A percentile compares a stretch with the other conserved stretches of the same genome.
These are phyloP conservation scores for Fusarium marasasianum DNA, from an alignment of 2,329 filamentous ascomycete genomes.

Conservation along the genomic window DNA sequence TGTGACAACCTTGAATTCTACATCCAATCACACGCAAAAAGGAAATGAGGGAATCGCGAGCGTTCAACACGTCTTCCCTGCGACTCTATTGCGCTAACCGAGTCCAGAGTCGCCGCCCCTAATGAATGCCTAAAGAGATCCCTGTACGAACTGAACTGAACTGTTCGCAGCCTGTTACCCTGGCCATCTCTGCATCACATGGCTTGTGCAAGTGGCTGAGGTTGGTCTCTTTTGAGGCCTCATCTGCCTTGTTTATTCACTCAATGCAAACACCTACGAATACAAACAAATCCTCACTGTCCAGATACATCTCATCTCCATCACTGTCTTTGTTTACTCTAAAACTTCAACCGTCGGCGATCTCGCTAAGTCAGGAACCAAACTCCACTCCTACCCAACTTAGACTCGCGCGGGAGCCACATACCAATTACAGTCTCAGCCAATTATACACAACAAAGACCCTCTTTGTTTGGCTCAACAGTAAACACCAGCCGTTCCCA, in stretches of 20 bases:
- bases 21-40: slow-evolving; percentile 26
- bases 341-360: slow-evolving; percentile 2
- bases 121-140: slow-evolving; percentile 11
- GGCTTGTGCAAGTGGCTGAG: slow-evolving; percentile 14
- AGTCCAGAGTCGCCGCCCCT: slow-evolving; percentile 8
- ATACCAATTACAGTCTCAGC: slow-evolving; percentile 26
- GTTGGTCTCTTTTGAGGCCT: slow-evolving; percentile 18
- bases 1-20: slow-evolving; percentile 16
- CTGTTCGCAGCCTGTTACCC: slow-evolving; percentile 7
- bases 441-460: slow-evolving; percentile 17
- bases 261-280: not conserved
- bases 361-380: slow-evolving; percentile 31
- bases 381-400: slow-evolving; percentile 30
- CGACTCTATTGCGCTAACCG: slow-evolving; percentile 9
- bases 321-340: slow-evolving; percentile 13
- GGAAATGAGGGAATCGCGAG: slow-evolving; percentile 24
- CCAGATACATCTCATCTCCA: not conserved
- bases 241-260: slow-evolving; percentile 13
- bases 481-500: slow-evolving; percentile 29
- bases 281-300: not conserved
- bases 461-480: slow-evolving; percentile 33
- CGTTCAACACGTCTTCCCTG: slow-evolving; percentile 37
- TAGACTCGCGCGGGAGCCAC: slow-evolving; percentile 24
- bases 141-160: slow-evolving; percentile 15
- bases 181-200: slow-evolving; percentile 26